phyloP scores from a whole-genome alignment of 2,329 filamentous ascomycete species.

The Cladosporium sp. region DNA sequence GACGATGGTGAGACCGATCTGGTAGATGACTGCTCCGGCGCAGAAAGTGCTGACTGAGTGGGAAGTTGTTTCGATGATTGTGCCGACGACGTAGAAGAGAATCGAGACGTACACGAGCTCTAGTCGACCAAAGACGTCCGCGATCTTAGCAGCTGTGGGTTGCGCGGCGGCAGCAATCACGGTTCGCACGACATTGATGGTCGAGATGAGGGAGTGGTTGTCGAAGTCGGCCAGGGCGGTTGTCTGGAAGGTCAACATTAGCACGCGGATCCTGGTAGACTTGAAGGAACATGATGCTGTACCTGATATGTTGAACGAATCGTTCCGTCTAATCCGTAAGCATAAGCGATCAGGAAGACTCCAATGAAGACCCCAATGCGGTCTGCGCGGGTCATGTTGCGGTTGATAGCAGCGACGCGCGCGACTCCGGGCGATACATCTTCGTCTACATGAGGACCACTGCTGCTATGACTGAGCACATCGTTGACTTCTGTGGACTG shows the following conservation, averaged over 20 bases:
- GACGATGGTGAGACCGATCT: conserved; percentile 60
- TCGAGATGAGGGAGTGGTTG: conserved; percentile 54
- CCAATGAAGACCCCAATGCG: conserved; percentile 56
- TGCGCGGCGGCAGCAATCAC: conserved; percentile 58
- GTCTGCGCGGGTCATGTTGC: conserved; percentile 50
- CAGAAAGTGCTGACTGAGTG: conserved; percentile 49
- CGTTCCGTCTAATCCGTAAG: conserved; percentile 58
- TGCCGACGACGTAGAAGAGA: conserved; percentile 52
- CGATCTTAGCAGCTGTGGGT: conserved; percentile 55
- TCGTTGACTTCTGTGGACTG: not conserved
- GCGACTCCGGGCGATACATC: conserved; percentile 46
- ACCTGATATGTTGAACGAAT: conserved; percentile 53
- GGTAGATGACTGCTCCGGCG: conserved; percentile 58
- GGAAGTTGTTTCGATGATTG: conserved; percentile 54
- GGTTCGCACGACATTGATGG: conserved; percentile 55
- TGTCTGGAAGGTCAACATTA: conserved; percentile 32
- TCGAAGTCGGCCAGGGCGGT: conserved; percentile 51
- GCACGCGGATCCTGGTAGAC: not conserved
- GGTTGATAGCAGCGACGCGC: conserved; percentile 56
- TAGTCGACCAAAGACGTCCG: conserved; percentile 55
- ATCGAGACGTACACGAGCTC: conserved; percentile 55
- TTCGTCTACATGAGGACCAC: not conserved
- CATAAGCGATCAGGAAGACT: conserved; percentile 61
- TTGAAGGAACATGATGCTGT: not conserved
- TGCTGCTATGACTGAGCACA: not conserved